phyloP scores from a whole-genome alignment of 768 basidiomycete genomes.

The Leccinum aurantiacum region DNA sequence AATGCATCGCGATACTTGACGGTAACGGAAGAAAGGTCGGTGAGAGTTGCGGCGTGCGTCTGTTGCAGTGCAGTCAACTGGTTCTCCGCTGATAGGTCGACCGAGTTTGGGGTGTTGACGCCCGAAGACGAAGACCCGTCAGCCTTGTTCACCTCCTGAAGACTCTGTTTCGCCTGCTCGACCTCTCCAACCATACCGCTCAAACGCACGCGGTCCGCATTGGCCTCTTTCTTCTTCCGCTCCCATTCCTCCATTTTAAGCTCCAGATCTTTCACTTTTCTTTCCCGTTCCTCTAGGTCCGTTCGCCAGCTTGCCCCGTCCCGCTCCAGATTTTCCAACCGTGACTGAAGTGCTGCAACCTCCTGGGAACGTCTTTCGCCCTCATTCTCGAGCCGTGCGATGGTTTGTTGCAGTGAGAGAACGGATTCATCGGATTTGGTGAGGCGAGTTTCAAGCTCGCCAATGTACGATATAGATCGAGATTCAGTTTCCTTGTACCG shows the following conservation, averaged over 20 bases:
- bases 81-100: slow-evolving; percentile 46
- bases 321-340: slow-evolving; percentile 63
- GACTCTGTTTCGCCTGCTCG: slow-evolving; percentile 62
- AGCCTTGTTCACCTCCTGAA: slow-evolving; percentile 47
- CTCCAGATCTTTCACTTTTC: slow-evolving; percentile 73
- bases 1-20: slow-evolving; percentile 87
- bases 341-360: slow-evolving; percentile 66
- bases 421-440: slow-evolving; percentile 78
- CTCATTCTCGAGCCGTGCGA: slow-evolving; percentile 78
- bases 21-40: slow-evolving; percentile 75
- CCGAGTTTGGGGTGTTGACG: slow-evolving; percentile 29
- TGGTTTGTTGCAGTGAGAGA: slow-evolving; percentile 60
- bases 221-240: slow-evolving; percentile 64
- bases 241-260: slow-evolving; percentile 78
- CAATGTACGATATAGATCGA: slow-evolving; percentile 74
- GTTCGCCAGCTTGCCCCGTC: slow-evolving; percentile 82
- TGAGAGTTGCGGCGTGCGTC: slow-evolving; percentile 76
- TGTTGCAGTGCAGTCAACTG: slow-evolving; percentile 78
- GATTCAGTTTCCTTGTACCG: slow-evolving; percentile 75
- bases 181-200: slow-evolving; percentile 70
- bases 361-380: slow-evolving; percentile 72
- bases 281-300: slow-evolving; percentile 84
- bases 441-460: slow-evolving; percentile 82
- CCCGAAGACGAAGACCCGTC: slow-evolving; percentile 33
- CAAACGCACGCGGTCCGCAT: slow-evolving; percentile 64